Evolutionary conservation across 306 rosid species (phyloP).

Genomic region (Lagenaria siceraria): DNA sequence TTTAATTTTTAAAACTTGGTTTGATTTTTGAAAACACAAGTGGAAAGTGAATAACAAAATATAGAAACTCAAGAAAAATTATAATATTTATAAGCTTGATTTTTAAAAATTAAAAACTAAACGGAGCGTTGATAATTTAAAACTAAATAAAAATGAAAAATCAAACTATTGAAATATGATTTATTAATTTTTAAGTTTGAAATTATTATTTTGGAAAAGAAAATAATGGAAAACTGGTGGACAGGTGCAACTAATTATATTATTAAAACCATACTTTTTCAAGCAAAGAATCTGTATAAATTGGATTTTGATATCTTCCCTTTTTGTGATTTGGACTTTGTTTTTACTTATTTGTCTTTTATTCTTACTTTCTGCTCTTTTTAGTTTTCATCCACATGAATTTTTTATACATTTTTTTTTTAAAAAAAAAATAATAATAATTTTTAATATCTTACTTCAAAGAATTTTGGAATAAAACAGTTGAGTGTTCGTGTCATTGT

Average conservation of each 20-base stretch:
- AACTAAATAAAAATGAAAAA: neutral
- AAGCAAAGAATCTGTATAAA: neutral
- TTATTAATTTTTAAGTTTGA: neutral
- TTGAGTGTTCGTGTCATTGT: neutral
- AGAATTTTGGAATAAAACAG: neutral
- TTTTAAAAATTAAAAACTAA: no score
- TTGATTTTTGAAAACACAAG: no score
- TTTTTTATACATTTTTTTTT: neutral
- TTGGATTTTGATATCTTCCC: neutral
- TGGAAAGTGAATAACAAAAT: no score
- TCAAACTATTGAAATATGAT: neutral
- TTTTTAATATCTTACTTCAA: neutral
- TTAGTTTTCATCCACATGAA: neutral
- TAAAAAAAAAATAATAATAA: neutral
- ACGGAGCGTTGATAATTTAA: no score
- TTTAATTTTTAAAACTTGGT: no score
- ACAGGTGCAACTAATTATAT: conserved; percentile 10
- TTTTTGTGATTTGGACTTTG: neutral
- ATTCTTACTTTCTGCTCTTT: neutral
- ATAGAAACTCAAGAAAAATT: no score
- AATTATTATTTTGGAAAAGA: neutral
- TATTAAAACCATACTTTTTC: neutral
- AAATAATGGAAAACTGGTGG: neutral
- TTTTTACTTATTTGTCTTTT: neutral
- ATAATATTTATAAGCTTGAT: no score